Conservation (phyloP, 1,284 basidiomycete species). For the Anthracocystis setariae region DNA sequence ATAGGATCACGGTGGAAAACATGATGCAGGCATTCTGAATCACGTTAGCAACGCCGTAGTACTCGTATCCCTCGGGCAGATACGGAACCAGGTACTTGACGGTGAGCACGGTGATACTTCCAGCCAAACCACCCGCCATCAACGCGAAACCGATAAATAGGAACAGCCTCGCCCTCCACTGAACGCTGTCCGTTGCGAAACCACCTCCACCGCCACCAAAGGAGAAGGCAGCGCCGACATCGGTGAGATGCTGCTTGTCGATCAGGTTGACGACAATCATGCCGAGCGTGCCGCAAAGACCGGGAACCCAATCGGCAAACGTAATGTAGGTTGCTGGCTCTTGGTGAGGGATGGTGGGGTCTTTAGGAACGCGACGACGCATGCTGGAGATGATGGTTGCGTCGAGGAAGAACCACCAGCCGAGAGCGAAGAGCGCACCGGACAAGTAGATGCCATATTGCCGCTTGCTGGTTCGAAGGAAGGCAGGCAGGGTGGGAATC, state of each 20-base stretch:
- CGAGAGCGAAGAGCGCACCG: slow-evolving; percentile 89
- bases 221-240: slow-evolving; percentile 67
- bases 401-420: slow-evolving; percentile 95
- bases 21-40: slow-evolving; percentile 90
- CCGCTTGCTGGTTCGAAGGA: slow-evolving; percentile 73
- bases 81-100: slow-evolving; percentile 87
- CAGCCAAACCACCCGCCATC: slow-evolving; percentile 94
- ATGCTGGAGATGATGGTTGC: slow-evolving; percentile 81
- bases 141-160: slow-evolving; percentile 95
- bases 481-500: slow-evolving; percentile 68
- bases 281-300: slow-evolving; percentile 90
- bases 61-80: slow-evolving; percentile 80
- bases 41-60: slow-evolving; percentile 94
- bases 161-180: slow-evolving; percentile 88
- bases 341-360: slow-evolving; percentile 75
- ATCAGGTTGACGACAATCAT: slow-evolving; percentile 93
- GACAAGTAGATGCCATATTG: slow-evolving; percentile 89
- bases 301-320: slow-evolving; percentile 95
- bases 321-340: slow-evolving; percentile 84
- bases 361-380: slow-evolving; percentile 75
- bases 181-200: slow-evolving; percentile 76
- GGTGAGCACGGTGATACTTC: slow-evolving; percentile 87
- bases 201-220: slow-evolving; percentile 53
- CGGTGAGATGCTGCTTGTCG: slow-evolving; percentile 87
- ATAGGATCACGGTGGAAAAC: slow-evolving; percentile 85